phyloP scores from a whole-genome alignment of 2,329 filamentous ascomycete genomes.

The Claviceps spartinae region DNA sequence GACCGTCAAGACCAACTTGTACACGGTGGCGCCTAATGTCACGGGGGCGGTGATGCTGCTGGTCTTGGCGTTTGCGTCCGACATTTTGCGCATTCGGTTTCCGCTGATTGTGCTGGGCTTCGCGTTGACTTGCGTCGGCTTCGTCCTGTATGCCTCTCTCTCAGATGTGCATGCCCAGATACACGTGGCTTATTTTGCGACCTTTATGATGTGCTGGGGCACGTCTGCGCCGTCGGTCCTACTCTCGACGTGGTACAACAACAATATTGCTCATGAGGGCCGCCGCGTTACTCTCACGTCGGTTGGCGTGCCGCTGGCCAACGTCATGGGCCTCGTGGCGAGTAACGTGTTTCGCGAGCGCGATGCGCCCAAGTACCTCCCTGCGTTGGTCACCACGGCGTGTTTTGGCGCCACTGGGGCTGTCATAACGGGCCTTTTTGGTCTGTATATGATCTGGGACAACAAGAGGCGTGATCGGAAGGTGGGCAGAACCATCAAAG shows the following conservation, averaged over 20 bases:
- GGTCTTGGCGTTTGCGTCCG: conserved; percentile 57
- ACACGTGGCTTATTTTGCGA: conserved; percentile 60
- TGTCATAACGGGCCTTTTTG: conserved; percentile 39
- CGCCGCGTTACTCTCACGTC: conserved; percentile 56
- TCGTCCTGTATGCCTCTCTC: conserved; percentile 66
- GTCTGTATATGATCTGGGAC: conserved; percentile 46
- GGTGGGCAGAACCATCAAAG: conserved; percentile 31
- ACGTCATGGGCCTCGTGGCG: conserved; percentile 60
- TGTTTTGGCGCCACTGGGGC: conserved; percentile 49
- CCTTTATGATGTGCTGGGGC: conserved; percentile 75
- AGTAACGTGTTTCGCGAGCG: conserved; percentile 54
- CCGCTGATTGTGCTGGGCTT: conserved; percentile 66
- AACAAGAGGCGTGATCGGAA: conserved; percentile 40
- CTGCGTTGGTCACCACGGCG: conserved; percentile 50
- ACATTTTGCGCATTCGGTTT: conserved; percentile 51
- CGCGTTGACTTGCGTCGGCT: conserved; percentile 59
- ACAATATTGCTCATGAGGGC: conserved; percentile 68
- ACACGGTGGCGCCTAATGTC: conserved; percentile 69
- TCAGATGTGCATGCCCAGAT: conserved; percentile 45
- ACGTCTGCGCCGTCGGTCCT: conserved; percentile 62
- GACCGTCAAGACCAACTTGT: conserved; percentile 55
- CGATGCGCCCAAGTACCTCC: conserved; percentile 54
- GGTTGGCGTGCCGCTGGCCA: conserved; percentile 60
- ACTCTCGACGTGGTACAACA: conserved; percentile 57
- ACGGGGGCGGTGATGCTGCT: conserved; percentile 60